These are phyloP conservation scores for Bigelowiella natans DNA, from an alignment of 78 protist species.

Conservation along the genomic window DNA sequence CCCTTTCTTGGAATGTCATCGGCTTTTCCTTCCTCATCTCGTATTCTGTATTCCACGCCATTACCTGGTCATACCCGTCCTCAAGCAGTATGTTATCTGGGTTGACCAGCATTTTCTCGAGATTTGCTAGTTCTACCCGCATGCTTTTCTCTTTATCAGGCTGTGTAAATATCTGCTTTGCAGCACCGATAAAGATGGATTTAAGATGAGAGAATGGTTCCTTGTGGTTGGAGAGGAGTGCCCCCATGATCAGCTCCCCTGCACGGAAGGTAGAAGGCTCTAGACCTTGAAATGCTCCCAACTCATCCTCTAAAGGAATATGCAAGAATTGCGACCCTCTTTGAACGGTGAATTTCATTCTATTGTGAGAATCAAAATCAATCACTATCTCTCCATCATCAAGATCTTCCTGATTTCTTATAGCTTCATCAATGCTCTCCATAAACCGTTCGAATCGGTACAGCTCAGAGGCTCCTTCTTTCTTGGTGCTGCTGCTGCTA, in stretches of 20 bases:
- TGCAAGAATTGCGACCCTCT: background rate
- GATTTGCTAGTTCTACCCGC: no score
- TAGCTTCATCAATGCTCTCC: no score
- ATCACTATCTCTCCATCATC: background rate
- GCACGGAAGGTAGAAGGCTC: background rate
- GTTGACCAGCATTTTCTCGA: no score
- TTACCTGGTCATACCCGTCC: no score
- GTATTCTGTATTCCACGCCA: no score
- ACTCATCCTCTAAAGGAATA: background rate
- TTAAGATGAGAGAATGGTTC: background rate
- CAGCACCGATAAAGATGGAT: background rate
- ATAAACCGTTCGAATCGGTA: no score
- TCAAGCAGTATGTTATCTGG: no score
- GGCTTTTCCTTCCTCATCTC: no score
- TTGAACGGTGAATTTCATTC: background rate
- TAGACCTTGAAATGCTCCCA: background rate
- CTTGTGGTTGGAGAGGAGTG: background rate
- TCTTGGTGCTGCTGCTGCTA: no score
- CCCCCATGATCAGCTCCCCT: background rate
- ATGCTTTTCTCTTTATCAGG: background rate
- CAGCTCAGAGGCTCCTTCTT: no score
- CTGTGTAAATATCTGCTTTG: background rate
- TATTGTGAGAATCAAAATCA: background rate
- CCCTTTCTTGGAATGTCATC: no score
- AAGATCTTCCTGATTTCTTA: no score